Base-by-base conservation (phyloP, 2,329 filamentous ascomycete species). In the Blastomyces silverae region DNA sequence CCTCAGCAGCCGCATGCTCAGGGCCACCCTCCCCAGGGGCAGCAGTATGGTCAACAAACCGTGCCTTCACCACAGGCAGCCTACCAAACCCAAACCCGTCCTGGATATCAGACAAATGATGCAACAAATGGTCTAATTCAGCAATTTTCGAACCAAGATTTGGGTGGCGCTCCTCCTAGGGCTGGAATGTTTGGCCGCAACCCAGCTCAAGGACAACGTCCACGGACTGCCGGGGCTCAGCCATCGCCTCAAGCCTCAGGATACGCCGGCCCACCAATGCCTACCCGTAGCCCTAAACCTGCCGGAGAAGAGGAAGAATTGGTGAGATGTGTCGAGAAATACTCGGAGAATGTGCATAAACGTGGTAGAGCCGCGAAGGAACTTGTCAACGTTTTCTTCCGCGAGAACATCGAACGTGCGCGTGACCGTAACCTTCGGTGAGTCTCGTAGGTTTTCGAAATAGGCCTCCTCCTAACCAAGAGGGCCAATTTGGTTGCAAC, bases 101-200 rank as follows among this genome's bases (percentile, higher is more conserved):
- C 77, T 58, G 61, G 64, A 72, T 83, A 82, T 70, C 77, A 76
- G 80, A 85, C 81, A 74, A 91, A 90, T 73, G 92, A 97, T 74
- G 89, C 89, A 70, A 95, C 93, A 71, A 94, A 91, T 72, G 92
- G 92, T 39, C 84, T 97, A 57, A 92, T 92, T 66, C 91, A 97
- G 76, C 94, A 99, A 77, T 96, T 97, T 78, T 95, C 93, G 65
- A 92, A 97, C 78, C 93, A 97, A 81, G 96, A 97, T 77, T 84
- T 97, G 52, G 89, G 90, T 66, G 86, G 86, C 56, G 87, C 85
- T 55, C 87, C 87, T 66, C 85, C 91, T 69, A 83, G 84, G 39
- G 87, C 86, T 66, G 86, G 87, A 60, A 92, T 92, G 74, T 85
- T 82, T 69, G 83, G 85, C 66, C 85, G 91, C 46, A 83, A 85